Evolutionary conservation across 495 filamentous ascomycete species (phyloP), one percentile per base, ranked within the genome.

Genomic region (Acidiella bohemica): DNA sequence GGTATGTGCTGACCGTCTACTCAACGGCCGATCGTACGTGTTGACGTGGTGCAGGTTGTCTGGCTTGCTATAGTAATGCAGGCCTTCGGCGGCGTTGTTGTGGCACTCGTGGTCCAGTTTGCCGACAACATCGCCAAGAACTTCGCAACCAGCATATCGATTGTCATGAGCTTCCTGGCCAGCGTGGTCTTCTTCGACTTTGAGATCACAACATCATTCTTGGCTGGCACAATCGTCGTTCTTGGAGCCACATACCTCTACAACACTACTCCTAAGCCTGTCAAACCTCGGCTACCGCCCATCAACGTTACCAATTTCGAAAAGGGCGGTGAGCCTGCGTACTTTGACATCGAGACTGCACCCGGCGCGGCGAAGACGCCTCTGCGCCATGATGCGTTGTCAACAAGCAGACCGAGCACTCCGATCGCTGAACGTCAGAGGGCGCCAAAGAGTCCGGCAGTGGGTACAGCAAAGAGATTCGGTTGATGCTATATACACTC

Each of bases 101-200:
- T 86, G 8, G 83, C 84, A 1, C 71, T 94, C 36, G 85, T 79
- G 58, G 78, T 93, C 57, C 83, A 82, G 34, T 83, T 86, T 55
- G 79, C 84, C 4, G 79, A 90, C 58, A 90, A 83, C 53, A 84
- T 88, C 54, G 76, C 80, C 20, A 92, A 87, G 67, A 93, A 84
- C 59, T 81, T 92, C 60, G 86, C 88, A 2, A 88, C 84, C 8
- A 87, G 81, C 46, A 81, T 90, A 25, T 93, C 80, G 57, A 87
- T 94, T 33, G 60, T 94, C 28, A 60, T 93, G 27, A 88, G 82
- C 53, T 83, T 81, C 41, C 42, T 93, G 10, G 83, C 80, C 32
- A 94, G 86, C 50, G 64, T 93, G 4, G 80, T 72, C 59, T 78
- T 92, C 46, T 94, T 95, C 56, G 72, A 83, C 25, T 81, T 93